Evolutionary conservation across 2,329 filamentous ascomycete genomes (phyloP).

Genomic region (Fusarium multiceps): DNA sequence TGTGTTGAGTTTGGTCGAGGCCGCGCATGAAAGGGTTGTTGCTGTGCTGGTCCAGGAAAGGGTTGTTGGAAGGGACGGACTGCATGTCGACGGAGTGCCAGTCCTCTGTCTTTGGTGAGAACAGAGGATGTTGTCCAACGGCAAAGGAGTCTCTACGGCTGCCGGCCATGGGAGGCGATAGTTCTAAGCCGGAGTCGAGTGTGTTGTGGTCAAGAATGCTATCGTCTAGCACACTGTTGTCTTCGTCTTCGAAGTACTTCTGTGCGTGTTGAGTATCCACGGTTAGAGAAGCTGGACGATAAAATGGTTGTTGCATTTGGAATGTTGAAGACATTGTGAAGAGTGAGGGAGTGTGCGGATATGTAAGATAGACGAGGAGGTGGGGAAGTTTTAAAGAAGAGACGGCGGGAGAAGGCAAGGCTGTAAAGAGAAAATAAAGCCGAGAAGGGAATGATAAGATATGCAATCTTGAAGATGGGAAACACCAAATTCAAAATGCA

Average conservation of each 20-base stretch:
- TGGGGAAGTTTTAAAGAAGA: slow-evolving; percentile 30
- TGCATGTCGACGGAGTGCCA: slow-evolving; percentile 75
- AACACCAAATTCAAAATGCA: slow-evolving; percentile 33
- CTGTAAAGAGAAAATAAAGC: slow-evolving; percentile 39
- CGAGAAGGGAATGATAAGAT: slow-evolving; percentile 35
- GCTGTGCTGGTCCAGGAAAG: slow-evolving; percentile 67
- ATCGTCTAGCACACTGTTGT: slow-evolving; percentile 70
- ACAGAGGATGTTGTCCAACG: slow-evolving; percentile 62
- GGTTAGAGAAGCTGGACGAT: slow-evolving; percentile 61
- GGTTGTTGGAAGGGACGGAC: slow-evolving; percentile 71
- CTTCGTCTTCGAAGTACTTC: slow-evolving; percentile 71
- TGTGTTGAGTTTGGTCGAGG: slow-evolving; percentile 63
- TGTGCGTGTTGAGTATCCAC: slow-evolving; percentile 66
- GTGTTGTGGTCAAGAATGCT: slow-evolving; percentile 68
- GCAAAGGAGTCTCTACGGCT: slow-evolving; percentile 74
- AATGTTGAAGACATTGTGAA: slow-evolving; percentile 62
- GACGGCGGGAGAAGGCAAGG: slow-evolving; percentile 32
- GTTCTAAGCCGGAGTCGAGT: slow-evolving; percentile 70
- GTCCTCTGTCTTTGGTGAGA: slow-evolving; percentile 73
- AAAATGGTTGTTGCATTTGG: slow-evolving; percentile 61
- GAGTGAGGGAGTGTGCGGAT: slow-evolving; percentile 41
- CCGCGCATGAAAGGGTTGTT: slow-evolving; percentile 74
- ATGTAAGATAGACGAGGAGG: slow-evolving; percentile 22
- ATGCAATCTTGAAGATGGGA: slow-evolving; percentile 36
- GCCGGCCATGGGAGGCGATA: slow-evolving; percentile 71